A percentile compares a stretch with the other conserved stretches of the same genome.
These are phyloP conservation scores for Guadua angustifolia DNA, from an alignment of 176 grass and related monocot species.

Conservation along the genomic window DNA sequence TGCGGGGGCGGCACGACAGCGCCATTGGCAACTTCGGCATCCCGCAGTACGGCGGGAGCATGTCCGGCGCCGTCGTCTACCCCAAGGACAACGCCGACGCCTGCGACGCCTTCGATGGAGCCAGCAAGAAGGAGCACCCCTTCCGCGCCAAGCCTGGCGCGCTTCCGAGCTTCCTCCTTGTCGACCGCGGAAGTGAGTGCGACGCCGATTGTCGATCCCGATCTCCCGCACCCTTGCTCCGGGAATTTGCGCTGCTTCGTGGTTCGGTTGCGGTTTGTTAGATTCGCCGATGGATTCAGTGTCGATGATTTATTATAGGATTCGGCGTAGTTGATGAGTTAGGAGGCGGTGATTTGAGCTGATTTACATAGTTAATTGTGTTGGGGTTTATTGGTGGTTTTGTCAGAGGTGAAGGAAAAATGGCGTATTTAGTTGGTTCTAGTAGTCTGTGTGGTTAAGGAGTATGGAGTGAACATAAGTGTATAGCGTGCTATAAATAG, in stretches of 20 bases:
- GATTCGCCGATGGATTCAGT: background rate
- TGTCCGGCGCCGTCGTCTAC: slow-evolving; percentile 86
- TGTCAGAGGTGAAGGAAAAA: background rate
- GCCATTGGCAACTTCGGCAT: slow-evolving; percentile 97
- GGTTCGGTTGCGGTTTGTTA: background rate
- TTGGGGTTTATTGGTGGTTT: slow-evolving; percentile 17
- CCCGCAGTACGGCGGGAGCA: slow-evolving; percentile 95
- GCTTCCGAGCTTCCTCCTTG: slow-evolving; percentile 85
- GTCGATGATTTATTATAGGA: background rate
- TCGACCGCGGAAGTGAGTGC: slow-evolving; percentile 86
- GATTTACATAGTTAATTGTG: background rate
- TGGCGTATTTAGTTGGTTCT: slow-evolving; percentile 6
- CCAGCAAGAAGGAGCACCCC: slow-evolving; percentile 31
- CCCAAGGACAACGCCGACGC: slow-evolving; percentile 70
- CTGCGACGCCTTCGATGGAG: slow-evolving; percentile 60
- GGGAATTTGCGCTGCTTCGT: background rate
- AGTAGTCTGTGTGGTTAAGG: background rate
- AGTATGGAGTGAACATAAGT: background rate
- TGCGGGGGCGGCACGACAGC: slow-evolving; percentile 80
- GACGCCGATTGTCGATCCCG: background rate
- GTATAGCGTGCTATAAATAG: background rate
- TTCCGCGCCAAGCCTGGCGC: slow-evolving; percentile 81
- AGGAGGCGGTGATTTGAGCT: slow-evolving; percentile 18
- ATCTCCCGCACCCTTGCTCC: slow-evolving; percentile 14
- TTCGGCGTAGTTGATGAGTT: background rate